Evolutionary conservation across 202 grass and related monocot genomes (phyloP).

Genomic region (Brachypodium distachyon): DNA sequence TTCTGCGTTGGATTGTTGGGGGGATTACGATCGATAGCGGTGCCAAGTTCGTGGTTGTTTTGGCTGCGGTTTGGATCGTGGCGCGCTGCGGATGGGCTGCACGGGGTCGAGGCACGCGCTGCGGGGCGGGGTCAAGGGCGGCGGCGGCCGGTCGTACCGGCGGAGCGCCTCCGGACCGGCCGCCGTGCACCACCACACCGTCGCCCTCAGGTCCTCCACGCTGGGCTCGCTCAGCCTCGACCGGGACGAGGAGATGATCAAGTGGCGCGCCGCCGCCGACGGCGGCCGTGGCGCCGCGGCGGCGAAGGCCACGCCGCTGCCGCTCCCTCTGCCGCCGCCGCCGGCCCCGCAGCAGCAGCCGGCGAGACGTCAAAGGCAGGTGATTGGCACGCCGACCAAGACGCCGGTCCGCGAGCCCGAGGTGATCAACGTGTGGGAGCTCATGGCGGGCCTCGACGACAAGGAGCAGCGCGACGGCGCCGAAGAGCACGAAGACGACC

Average conservation of each 20-base stretch:
- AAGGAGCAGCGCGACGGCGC: neutral
- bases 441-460: conserved; percentile 92
- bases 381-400: conserved; percentile 40
- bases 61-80: neutral
- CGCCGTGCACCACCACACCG: conserved; percentile 33
- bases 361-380: conserved; percentile 20
- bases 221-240: conserved; percentile 70
- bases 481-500: neutral
- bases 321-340: neutral
- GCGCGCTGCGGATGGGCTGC: conserved; percentile 51
- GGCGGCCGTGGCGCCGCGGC: neutral
- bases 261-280: conserved; percentile 33
- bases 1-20: neutral
- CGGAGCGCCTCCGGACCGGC: conserved; percentile 36
- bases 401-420: conserved; percentile 56
- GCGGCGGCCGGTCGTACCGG: conserved; percentile 22
- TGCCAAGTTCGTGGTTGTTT: neutral
- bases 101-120: conserved; percentile 61
- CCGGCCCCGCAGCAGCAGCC: conserved; percentile 17
- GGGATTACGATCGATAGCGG: neutral
- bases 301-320: neutral
- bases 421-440: conserved; percentile 93
- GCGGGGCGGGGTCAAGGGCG: conserved; percentile 22
- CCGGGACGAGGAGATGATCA: conserved; percentile 54
- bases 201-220: conserved; percentile 69